Base-by-base conservation (phyloP, 2,329 filamentous ascomycete genomes). In the Fusarium avenaceum region DNA sequence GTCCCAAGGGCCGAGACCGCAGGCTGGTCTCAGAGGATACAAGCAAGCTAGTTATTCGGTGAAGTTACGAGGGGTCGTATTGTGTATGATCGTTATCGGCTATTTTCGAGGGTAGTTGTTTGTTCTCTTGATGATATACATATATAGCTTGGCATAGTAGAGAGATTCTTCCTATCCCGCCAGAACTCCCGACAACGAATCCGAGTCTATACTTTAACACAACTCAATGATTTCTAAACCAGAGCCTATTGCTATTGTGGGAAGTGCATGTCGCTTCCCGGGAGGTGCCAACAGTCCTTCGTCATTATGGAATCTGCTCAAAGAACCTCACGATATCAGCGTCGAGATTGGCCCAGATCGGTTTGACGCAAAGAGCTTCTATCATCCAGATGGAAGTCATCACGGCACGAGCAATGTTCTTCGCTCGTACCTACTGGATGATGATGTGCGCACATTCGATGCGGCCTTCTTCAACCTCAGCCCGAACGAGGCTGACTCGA, bases 211-310 rank as follows among this genome's bases (percentile, higher is more conserved):
- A 28, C 6, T 28, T 28, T 28, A 9, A 9, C 26, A 28, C 26
- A 28, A 28, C 26, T 28, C 26, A 28, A 28, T 28, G 26, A 28
- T 28, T 28, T 28, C 26, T 28, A 28, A 28, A 28, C 26, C 26
- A 28, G 77, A 79, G 49, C 79, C 80, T 40, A 81, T 82, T 54
- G 81, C 80, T 15, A 71, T 83, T 33, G 72, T 82, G 42, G 80
- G 81, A 40, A 77, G 53, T 24, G 78, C 72, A 3, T 81, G 79
- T 64, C 77, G 80, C 42, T 80, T 81, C 20, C 77, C 80, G 0
- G 80, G 80, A 3, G 73, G 69, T 7, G 72, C 76, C 1, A 75
- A 59, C 10, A 74, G 67, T 63, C 56, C 56, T 6, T 54, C 56
- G 3, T 43, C 47, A 0, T 35, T 59, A 7, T 59, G 49, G 56